These are phyloP conservation scores for Coemansia sp. DNA, from an alignment of 192 early-diverging fungal genomes.

Conservation along the genomic window DNA sequence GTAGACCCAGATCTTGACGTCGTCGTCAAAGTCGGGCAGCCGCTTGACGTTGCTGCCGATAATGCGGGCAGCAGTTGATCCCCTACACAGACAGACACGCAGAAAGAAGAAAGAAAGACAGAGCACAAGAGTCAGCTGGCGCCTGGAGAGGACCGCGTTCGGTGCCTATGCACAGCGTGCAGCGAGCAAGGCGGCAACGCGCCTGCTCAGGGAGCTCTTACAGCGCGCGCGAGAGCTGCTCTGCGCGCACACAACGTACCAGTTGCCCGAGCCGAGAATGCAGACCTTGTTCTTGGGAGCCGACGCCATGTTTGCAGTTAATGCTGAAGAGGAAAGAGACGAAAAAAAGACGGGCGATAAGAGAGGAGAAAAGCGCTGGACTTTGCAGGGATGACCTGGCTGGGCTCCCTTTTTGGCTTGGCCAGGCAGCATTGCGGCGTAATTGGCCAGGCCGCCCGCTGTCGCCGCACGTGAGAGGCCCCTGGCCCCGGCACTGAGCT, in stretches of 20 bases:
- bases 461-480: background rate
- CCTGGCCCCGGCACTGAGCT: background rate
- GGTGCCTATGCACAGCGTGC: no score
- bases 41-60: constrained; percentile 76
- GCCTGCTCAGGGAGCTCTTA: no score
- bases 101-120: background rate
- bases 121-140: background rate
- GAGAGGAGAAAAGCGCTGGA: constrained; percentile 9
- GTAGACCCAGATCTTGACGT: constrained; percentile 94
- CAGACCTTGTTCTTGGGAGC: constrained; percentile 67
- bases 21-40: constrained; percentile 66
- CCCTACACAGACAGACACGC: constrained; percentile 58
- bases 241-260: constrained; percentile 58
- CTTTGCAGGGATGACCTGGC: background rate
- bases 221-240: no score
- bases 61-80: constrained; percentile 89
- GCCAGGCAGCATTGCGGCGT: background rate
- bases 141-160: background rate
- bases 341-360: constrained; percentile 8
- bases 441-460: background rate
- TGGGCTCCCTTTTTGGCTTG: background rate
- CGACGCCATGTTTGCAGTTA: constrained; percentile 14
- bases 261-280: constrained; percentile 95
- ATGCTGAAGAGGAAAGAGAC: constrained; percentile 7
- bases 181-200: no score